A percentile compares a stretch with the other conserved stretches of the same genome.
Conservation (phyloP, 768 basidiomycete species). For the Phlegmacium glaucopus region DNA sequence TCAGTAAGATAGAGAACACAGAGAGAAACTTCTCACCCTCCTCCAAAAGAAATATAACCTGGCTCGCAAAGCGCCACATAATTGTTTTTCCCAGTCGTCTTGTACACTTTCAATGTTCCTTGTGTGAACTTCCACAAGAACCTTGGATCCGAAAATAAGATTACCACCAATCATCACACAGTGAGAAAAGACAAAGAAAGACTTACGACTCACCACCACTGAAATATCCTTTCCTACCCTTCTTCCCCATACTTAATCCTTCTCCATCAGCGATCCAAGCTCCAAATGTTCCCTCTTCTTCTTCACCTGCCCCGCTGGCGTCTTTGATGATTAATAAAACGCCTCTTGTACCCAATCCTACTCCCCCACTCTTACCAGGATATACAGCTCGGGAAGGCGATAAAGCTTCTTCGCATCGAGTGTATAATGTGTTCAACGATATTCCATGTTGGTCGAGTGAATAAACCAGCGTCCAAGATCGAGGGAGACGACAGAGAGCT, state of each 20-base stretch:
- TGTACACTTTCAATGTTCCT: conserved; percentile 56
- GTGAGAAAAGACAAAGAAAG: neutral
- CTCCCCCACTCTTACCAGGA: conserved; percentile 63
- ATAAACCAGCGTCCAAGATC: conserved; percentile 81
- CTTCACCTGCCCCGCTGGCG: conserved; percentile 54
- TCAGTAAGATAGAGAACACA: neutral
- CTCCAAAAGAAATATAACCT: conserved; percentile 86
- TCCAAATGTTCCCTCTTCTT: too few relatives aligned
- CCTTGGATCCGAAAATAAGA: too few relatives aligned
- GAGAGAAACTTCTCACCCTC: conserved; percentile 59
- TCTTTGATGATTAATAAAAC: conserved; percentile 20
- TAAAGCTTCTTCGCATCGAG: conserved; percentile 45
- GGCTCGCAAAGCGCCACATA: too few relatives aligned
- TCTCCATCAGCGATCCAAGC: conserved; percentile 77
- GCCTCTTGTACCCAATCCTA: too few relatives aligned
- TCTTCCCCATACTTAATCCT: conserved; percentile 33
- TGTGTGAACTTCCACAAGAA: conserved; percentile 73
- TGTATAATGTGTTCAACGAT: conserved; percentile 84
- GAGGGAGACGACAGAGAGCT: conserved; percentile 69
- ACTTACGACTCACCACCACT: conserved; percentile 85
- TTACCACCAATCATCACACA: too few relatives aligned
- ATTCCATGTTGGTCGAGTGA: conserved; percentile 96
- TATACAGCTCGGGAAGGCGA: conserved; percentile 26
- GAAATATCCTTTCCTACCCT: conserved; percentile 68
- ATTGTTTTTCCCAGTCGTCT: conserved; percentile 87